A percentile compares a stretch with the other conserved stretches of the same genome.
Conservation (phyloP, 208 protist species). For the Zelonia costaricensis region DNA sequence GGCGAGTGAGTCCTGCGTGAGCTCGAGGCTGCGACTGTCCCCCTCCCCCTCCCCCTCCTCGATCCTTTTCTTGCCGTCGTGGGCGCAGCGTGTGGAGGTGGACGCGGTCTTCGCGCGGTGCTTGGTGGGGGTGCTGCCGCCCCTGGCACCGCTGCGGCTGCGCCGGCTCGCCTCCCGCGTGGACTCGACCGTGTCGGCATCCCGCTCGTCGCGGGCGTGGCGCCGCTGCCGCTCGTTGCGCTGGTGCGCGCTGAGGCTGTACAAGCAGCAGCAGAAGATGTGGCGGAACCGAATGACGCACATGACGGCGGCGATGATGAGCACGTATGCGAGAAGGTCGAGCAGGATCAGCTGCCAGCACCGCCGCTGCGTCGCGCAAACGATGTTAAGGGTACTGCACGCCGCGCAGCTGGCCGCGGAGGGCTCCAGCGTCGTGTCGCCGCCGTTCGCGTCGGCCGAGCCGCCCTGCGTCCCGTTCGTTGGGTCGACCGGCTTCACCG, state of each 20-base stretch:
- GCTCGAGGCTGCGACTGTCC: neutral
- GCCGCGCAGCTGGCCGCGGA: constrained; percentile 18
- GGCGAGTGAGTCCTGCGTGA: neutral
- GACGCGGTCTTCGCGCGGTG: too few species aligned
- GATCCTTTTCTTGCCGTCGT: too few species aligned
- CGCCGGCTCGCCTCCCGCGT: too few species aligned
- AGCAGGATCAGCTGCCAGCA: constrained; percentile 28
- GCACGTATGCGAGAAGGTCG: constrained; percentile 20
- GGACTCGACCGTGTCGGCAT: neutral
- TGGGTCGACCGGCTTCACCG: constrained; percentile 21
- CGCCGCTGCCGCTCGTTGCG: neutral
- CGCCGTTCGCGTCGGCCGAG: constrained; percentile 1
- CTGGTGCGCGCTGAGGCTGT: too few species aligned
- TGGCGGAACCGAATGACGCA: constrained; percentile 30
- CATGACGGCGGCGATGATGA: constrained; percentile 15
- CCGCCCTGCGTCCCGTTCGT: constrained; percentile 69
- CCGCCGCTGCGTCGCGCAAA: constrained; percentile 13
- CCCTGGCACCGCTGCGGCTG: too few species aligned
- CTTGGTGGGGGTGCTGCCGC: too few species aligned
- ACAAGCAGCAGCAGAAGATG: constrained; percentile 30
- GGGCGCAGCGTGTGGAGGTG: too few species aligned
- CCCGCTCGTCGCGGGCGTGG: neutral
- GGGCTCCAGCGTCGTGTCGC: constrained; percentile 3
- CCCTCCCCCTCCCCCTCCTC: neutral
- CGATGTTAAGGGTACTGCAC: constrained; percentile 35